Conservation (phyloP, 345 rosid species). For the Linum usitatissimum region DNA sequence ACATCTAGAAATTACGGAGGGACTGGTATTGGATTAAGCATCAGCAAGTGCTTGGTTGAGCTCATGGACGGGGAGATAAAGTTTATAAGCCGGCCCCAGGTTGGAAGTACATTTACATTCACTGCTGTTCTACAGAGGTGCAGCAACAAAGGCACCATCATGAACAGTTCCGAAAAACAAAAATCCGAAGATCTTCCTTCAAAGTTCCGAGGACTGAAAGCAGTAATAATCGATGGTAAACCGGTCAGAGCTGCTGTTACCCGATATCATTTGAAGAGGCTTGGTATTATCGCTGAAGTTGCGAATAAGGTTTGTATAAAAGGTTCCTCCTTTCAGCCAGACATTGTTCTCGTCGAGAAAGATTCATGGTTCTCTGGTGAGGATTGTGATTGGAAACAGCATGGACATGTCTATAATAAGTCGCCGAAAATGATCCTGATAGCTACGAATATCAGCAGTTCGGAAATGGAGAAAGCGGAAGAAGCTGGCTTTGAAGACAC, state of each 20-base stretch:
- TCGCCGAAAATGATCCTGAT: conserved; percentile 62
- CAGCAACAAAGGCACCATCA: conserved; percentile 28
- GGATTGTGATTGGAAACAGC: conserved; percentile 43
- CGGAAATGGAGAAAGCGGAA: conserved; percentile 63
- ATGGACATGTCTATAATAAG: conserved; percentile 30
- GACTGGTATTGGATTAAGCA: conserved; percentile 95
- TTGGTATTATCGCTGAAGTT: conserved; percentile 66
- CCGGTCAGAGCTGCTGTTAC: conserved; percentile 91
- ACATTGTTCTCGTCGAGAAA: conserved; percentile 77
- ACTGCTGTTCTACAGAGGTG: conserved; percentile 50
- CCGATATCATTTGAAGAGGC: conserved; percentile 80
- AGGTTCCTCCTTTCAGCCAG: conserved; percentile 43
- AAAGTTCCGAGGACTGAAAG: conserved; percentile 66
- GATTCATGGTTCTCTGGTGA: conserved; percentile 67
- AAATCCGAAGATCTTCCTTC: conserved; percentile 57
- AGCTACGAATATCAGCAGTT: conserved; percentile 60
- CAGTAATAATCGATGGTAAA: conserved; percentile 67
- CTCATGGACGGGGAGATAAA: conserved; percentile 84
- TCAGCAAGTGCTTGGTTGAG: conserved; percentile 86
- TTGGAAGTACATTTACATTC: conserved; percentile 90
- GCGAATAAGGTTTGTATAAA: conserved; percentile 35
- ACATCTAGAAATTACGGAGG: conserved; percentile 89
- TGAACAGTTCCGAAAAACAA: conserved; percentile 31
- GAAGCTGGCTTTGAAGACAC: conserved; percentile 83
- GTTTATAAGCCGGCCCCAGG: conserved; percentile 64